phyloP scores from a whole-genome alignment of 306 rosid genomes.

The Trichosanthes truncata region DNA sequence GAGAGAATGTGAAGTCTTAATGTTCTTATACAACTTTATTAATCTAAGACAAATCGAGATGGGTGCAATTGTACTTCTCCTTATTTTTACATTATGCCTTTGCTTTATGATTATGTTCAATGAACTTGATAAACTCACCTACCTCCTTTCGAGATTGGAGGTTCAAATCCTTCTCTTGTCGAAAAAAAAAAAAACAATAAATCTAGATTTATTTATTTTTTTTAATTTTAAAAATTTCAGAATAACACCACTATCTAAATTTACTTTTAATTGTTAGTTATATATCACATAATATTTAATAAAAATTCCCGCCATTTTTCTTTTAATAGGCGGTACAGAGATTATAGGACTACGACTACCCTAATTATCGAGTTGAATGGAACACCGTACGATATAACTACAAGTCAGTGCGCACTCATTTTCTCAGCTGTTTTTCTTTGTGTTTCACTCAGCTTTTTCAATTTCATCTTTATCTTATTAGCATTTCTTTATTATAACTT shows the following conservation, averaged over 20 bases:
- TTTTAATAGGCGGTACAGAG: background rate
- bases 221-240: too few species aligned
- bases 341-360: background rate
- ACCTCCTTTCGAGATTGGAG: too few species aligned
- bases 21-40: too few species aligned
- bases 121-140: too few species aligned
- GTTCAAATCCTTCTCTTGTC: too few species aligned
- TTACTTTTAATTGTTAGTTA: background rate
- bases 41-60: too few species aligned
- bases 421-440: background rate
- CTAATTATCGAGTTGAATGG: background rate
- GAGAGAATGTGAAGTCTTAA: too few species aligned
- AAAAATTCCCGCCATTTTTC: background rate
- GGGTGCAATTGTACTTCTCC: too few species aligned
- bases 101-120: too few species aligned
- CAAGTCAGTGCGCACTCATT: background rate
- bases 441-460: background rate
- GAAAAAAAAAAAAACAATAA: too few species aligned
- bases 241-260: background rate
- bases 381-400: background rate
- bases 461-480: background rate
- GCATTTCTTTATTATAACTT: background rate
- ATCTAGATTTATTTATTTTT: too few species aligned
- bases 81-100: too few species aligned
- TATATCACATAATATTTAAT: background rate